Base-by-base conservation (phyloP, 768 basidiomycete genomes). In the Gautieria morchelliformis region DNA sequence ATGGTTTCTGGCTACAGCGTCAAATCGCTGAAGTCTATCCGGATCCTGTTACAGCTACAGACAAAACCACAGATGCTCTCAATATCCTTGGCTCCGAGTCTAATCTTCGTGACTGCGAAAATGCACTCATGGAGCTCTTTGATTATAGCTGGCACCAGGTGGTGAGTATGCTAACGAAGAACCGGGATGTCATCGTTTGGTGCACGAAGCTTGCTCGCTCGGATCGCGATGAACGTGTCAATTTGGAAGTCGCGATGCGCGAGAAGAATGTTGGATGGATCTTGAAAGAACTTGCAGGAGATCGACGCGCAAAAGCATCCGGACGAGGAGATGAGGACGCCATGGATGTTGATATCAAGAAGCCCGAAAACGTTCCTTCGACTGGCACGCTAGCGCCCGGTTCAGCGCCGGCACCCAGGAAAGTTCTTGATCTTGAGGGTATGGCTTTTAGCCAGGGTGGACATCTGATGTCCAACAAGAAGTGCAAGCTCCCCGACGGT, bases 201-300 rank as follows among this genome's bases (percentile, higher is more conserved):
- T 96, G 93, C 65, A 99, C 96, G 48, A 94, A 94, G 71, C 80
- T 97, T 51, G 89, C 92, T 71, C 82, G 95, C 24, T 87, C 86
- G 54, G 84, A 87, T 63, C 89, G 89, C 0, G 87, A 97, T 46
- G 91, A 92, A 68, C 81, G 87, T 47, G 82, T 94, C 44, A 91
- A 97, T 65, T 82, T 96, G 40, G 95, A 98, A 71, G 95, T 98
- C 4, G 92, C 92, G 0, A 99, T 99, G 96, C 79, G 95, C 46
- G 95, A 98, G 74, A 95, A 91, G 71, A 93, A 91, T 14, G 81
- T 94, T 10, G 94, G 92, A 0, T 98, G 93, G 93, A 97, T 99
- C 68, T 67, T 95, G 53, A 81, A 89, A 56, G 92, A 93, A 60
- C 76, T 98, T 4, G 78, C 84, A 4, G 93, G 94, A 3, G 93